phyloP scores from a whole-genome alignment of 2,329 filamentous ascomycete genomes.

The Sordariomycetes sp. region DNA sequence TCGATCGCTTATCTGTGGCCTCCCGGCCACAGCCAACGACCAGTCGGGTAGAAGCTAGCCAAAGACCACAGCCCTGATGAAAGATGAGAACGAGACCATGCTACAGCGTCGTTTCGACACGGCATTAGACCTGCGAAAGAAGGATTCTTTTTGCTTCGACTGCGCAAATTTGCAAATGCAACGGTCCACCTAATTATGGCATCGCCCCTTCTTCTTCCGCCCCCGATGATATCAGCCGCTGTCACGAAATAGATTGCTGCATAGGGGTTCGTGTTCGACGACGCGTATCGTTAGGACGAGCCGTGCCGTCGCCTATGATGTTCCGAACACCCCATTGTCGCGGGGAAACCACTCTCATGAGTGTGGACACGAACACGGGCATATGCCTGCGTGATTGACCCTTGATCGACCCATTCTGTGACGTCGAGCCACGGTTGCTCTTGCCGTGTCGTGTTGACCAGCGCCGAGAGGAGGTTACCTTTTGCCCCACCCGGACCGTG shows the following conservation, averaged over 20 bases:
- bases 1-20: not conserved
- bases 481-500: not conserved
- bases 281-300: too few species aligned
- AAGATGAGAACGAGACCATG: not conserved
- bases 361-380: not conserved
- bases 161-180: not conserved
- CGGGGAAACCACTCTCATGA: too few species aligned
- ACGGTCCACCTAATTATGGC: not conserved
- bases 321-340: too few species aligned
- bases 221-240: not conserved
- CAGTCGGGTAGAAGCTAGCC: not conserved
- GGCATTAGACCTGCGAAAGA: not conserved
- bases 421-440: not conserved
- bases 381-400: conserved; percentile 1
- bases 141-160: not conserved
- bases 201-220: not conserved
- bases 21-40: not conserved
- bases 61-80: too few species aligned
- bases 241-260: not conserved
- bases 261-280: not conserved
- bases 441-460: not conserved
- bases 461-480: not conserved
- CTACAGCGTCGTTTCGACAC: not conserved
- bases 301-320: too few species aligned
- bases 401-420: conserved; percentile 2